Percentiles rank a stretch among this genome's conserved stretches.
phyloP scores from a whole-genome alignment of 2,329 filamentous ascomycete genomes.

The Exserohilum rostratum region DNA sequence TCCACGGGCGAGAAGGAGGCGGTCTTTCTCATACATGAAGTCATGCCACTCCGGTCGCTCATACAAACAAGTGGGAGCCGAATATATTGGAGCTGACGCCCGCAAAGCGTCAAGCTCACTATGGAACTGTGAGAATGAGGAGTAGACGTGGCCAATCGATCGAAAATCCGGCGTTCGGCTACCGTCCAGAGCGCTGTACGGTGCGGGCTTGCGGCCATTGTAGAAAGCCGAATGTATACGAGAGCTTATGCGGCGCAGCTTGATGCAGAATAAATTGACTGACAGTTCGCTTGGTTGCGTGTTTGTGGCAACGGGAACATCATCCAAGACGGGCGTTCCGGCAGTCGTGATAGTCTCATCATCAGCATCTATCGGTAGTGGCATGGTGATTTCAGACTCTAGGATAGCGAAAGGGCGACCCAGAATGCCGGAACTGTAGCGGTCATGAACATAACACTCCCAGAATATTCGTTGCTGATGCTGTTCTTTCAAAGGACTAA shows the following conservation, averaged over 20 bases:
- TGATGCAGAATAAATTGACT: constrained; percentile 49
- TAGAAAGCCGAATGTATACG: constrained; percentile 44
- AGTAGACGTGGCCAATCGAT: constrained; percentile 1
- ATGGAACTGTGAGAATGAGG: constrained; percentile 26
- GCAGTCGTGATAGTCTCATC: constrained; percentile 36
- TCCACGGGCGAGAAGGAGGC: constrained; percentile 49
- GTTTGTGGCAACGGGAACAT: neutral
- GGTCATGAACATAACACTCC: constrained; percentile 55
- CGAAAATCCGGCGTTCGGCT: neutral
- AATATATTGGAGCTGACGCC: constrained; percentile 39
- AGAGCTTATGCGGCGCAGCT: constrained; percentile 52
- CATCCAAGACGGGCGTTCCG: neutral
- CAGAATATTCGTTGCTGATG: constrained; percentile 52
- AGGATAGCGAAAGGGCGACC: constrained; percentile 52
- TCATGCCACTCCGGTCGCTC: constrained; percentile 55
- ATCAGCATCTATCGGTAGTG: constrained; percentile 45
- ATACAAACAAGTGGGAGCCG: constrained; percentile 49
- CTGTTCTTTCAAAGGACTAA: constrained; percentile 43
- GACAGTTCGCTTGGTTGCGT: constrained; percentile 39
- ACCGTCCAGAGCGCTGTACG: neutral
- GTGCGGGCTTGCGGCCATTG: neutral
- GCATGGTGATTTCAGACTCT: constrained; percentile 49
- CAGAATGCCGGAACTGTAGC: constrained; percentile 53
- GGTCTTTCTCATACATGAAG: constrained; percentile 51
- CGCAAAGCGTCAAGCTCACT: constrained; percentile 49